Evolutionary conservation across 2,329 filamentous ascomycete genomes (phyloP).

Genomic region (Davidsoniella eucalypti): DNA sequence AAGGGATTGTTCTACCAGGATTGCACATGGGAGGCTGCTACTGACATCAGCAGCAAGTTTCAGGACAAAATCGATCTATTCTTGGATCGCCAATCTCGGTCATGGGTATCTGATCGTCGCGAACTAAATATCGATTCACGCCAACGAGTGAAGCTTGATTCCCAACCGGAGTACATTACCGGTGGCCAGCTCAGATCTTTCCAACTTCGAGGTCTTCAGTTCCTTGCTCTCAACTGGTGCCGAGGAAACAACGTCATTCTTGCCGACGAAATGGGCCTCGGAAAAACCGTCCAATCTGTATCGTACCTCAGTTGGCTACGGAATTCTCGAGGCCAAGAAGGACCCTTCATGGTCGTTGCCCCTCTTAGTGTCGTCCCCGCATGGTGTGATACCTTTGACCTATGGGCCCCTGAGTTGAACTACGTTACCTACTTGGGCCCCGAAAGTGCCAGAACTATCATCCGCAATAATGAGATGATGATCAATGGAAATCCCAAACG

Average conservation of each 20-base stretch:
- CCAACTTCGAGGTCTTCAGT: slow-evolving; percentile 87
- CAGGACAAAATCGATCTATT: slow-evolving; percentile 87
- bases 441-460: slow-evolving; percentile 68
- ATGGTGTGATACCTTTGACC: slow-evolving; percentile 95
- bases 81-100: slow-evolving; percentile 64
- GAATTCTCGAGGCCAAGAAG: slow-evolving; percentile 76
- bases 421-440: slow-evolving; percentile 95
- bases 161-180: slow-evolving; percentile 72
- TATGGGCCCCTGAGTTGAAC: slow-evolving; percentile 90
- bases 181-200: slow-evolving; percentile 79
- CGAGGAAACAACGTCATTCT: slow-evolving; percentile 89
- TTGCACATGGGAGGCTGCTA: slow-evolving; percentile 80
- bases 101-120: slow-evolving; percentile 62
- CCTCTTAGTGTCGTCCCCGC: slow-evolving; percentile 93
- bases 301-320: slow-evolving; percentile 94
- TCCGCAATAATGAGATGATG: slow-evolving; percentile 79
- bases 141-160: slow-evolving; percentile 57
- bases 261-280: slow-evolving; percentile 95
- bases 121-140: slow-evolving; percentile 65
- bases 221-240: slow-evolving; percentile 91
- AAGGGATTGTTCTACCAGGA: slow-evolving; percentile 84
- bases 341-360: slow-evolving; percentile 92
- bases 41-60: slow-evolving; percentile 59
- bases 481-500: slow-evolving; percentile 73
- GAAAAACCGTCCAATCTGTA: slow-evolving; percentile 95